Conservation (phyloP, 2,329 filamentous ascomycete genomes). For the Fusarium tjaetaba region DNA sequence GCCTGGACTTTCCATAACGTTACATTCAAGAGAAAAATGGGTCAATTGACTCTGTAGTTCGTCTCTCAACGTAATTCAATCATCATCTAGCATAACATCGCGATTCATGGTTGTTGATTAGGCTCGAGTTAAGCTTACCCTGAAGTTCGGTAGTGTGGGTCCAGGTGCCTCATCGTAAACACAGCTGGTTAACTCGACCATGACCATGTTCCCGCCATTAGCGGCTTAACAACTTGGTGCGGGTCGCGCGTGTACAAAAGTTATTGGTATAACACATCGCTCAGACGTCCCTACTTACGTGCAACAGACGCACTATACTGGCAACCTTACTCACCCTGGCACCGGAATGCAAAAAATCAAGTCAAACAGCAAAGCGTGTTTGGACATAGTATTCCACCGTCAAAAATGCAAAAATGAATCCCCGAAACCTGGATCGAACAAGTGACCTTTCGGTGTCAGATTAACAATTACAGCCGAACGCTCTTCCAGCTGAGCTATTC, state of each 20-base stretch:
- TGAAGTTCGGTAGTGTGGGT: accelerated
- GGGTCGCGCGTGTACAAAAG: accelerated
- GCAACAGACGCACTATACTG: accelerated
- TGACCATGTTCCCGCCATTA: not conserved
- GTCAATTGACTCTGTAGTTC: accelerated
- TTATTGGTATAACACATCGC: accelerated
- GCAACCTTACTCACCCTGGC: accelerated
- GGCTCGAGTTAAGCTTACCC: not conserved
- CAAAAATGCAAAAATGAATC: not conserved
- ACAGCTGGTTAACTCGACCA: not conserved
- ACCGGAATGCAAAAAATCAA: not conserved
- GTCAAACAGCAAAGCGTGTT: accelerated
- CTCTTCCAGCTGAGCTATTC: slow-evolving; percentile 3
- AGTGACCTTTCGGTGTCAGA: not conserved
- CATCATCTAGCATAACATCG: accelerated
- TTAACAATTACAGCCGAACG: slow-evolving; percentile 2
- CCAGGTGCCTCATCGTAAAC: not conserved
- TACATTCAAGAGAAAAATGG: too few relatives aligned
- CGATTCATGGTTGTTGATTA: not conserved
- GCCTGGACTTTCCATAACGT: not conserved
- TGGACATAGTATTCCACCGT: not conserved
- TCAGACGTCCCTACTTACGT: too few relatives aligned
- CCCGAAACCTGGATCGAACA: slow-evolving; percentile 2
- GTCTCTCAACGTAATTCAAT: not conserved
- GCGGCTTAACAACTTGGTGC: not conserved